phyloP scores from a whole-genome alignment of 371 early-diverging fungal species.

The Apophysomyces trapeziformis region DNA sequence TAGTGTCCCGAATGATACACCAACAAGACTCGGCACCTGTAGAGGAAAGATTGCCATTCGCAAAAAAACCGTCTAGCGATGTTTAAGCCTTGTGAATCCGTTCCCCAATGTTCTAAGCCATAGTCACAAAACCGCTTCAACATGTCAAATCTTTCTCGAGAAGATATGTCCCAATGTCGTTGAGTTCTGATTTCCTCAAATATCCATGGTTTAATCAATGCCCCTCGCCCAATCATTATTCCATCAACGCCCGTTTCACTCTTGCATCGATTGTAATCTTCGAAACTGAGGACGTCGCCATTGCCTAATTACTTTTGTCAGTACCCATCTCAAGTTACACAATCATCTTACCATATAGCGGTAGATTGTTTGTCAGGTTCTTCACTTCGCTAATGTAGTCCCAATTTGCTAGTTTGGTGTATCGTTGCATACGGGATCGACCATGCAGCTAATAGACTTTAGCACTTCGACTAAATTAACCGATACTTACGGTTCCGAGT shows the following conservation, averaged over 20 bases:
- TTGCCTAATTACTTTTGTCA: slow-evolving; percentile 67
- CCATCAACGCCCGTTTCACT: slow-evolving; percentile 77
- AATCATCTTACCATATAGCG: slow-evolving; percentile 57
- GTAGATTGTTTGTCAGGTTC: slow-evolving; percentile 46
- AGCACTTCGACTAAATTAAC: background rate
- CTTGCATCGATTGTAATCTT: slow-evolving; percentile 80
- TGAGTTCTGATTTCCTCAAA: slow-evolving; percentile 92
- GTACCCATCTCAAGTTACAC: background rate
- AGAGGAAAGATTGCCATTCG: slow-evolving; percentile 92
- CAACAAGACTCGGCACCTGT: slow-evolving; percentile 60
- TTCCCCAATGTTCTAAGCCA: slow-evolving; percentile 96
- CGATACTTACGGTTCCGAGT: slow-evolving; percentile 48
- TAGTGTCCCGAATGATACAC: slow-evolving; percentile 11
- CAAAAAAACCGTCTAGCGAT: slow-evolving; percentile 85
- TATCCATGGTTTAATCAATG: slow-evolving; percentile 97
- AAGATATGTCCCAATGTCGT: slow-evolving; percentile 90
- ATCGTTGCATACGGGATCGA: slow-evolving; percentile 91
- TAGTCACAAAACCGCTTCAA: slow-evolving; percentile 80
- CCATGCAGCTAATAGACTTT: slow-evolving; percentile 75
- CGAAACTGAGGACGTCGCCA: slow-evolving; percentile 89
- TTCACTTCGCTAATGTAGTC: slow-evolving; percentile 78
- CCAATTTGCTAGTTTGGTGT: slow-evolving; percentile 92
- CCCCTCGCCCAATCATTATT: slow-evolving; percentile 89
- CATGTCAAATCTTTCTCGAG: slow-evolving; percentile 91
- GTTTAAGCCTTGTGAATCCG: slow-evolving; percentile 83